These are phyloP conservation scores for Backusella australiensis DNA, from an alignment of 192 early-diverging fungal genomes.

Conservation along the genomic window DNA sequence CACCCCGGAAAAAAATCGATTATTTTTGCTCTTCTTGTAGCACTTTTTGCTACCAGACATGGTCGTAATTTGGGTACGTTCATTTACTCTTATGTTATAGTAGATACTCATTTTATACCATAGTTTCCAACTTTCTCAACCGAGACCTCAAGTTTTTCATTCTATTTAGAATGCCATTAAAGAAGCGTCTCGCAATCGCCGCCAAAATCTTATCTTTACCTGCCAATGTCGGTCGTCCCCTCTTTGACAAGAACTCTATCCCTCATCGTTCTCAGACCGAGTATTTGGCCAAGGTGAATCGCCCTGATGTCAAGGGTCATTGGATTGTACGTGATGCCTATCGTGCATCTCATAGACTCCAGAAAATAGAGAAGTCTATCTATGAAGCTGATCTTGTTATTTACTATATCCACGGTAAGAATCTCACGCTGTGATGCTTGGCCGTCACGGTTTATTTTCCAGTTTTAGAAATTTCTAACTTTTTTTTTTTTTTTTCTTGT, in stretches of 20 bases:
- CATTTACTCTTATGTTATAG: background rate
- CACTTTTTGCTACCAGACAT: background rate
- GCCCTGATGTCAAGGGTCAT: background rate
- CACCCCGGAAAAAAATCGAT: background rate
- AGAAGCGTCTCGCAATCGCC: background rate
- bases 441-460: background rate
- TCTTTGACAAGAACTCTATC: background rate
- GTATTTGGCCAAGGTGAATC: background rate
- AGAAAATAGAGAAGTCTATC: background rate
- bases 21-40: background rate
- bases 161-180: background rate
- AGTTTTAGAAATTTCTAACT: background rate
- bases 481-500: background rate
- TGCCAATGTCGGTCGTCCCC: background rate
- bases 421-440: background rate
- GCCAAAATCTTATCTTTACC: background rate
- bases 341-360: background rate
- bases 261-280: background rate
- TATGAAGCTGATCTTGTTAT: conserved; percentile 11
- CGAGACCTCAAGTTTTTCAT: conserved; percentile 1
- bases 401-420: conserved; percentile 19
- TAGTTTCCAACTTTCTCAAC: conserved; percentile 5
- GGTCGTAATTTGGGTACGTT: background rate
- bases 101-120: background rate
- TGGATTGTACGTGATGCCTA: conserved; percentile 7